Conservation (phyloP, 2,329 filamentous ascomycete genomes). For the Calonectria pteridis region DNA sequence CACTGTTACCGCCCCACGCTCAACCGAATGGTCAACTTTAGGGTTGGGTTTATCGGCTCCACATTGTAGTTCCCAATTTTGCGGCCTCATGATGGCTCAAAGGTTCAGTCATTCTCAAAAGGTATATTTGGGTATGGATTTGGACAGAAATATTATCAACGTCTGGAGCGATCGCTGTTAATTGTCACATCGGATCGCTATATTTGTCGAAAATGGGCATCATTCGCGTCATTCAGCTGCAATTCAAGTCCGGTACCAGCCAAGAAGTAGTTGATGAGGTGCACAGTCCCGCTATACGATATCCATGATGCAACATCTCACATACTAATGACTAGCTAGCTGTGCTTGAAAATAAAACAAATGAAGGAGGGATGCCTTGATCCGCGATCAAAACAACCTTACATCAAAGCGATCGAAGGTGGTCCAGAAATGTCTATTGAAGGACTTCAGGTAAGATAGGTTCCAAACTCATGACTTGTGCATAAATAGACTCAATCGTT, state of each 20-base stretch:
- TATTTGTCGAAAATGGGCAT: neutral
- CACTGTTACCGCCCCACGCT: too few relatives aligned
- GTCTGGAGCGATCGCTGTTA: too few relatives aligned
- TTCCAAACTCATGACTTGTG: too few relatives aligned
- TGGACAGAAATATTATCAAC: neutral
- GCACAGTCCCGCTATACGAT: neutral
- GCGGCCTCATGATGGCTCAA: too few relatives aligned
- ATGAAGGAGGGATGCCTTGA: neutral
- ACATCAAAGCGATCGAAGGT: constrained; percentile 8
- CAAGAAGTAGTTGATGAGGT: neutral
- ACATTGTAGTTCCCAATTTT: too few relatives aligned
- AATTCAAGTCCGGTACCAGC: neutral
- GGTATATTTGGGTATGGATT: neutral
- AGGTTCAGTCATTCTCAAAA: too few relatives aligned
- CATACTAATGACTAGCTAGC: neutral
- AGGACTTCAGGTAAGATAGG: neutral
- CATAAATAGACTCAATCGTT: too few relatives aligned
- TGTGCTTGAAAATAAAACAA: neutral
- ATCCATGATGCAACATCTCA: neutral
- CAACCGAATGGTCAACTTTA: too few relatives aligned
- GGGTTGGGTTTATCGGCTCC: too few relatives aligned
- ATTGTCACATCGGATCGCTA: too few relatives aligned
- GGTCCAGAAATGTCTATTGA: neutral
- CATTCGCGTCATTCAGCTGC: neutral
- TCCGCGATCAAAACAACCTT: neutral